Conservation (phyloP, 2,329 filamentous ascomycete genomes). For the Fusarium sp. region DNA sequence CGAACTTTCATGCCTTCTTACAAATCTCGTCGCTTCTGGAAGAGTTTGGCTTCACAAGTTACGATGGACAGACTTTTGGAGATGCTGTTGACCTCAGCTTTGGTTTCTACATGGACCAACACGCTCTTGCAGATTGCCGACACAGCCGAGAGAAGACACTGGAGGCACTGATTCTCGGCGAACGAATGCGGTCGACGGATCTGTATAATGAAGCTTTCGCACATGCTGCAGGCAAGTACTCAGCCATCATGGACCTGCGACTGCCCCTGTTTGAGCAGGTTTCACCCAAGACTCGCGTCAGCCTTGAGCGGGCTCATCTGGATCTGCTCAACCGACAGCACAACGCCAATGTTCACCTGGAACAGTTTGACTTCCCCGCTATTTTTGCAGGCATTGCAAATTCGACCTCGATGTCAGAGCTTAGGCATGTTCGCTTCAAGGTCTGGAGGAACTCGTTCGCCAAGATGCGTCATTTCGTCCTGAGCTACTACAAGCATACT, state of each 20-base stretch:
- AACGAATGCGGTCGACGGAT: slow-evolving; percentile 84
- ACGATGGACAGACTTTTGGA: slow-evolving; percentile 73
- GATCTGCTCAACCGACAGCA: slow-evolving; percentile 83
- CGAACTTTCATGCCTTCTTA: slow-evolving; percentile 69
- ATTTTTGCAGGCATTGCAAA: slow-evolving; percentile 89
- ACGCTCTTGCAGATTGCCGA: slow-evolving; percentile 84
- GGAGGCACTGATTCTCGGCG: slow-evolving; percentile 89
- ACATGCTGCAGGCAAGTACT: slow-evolving; percentile 90
- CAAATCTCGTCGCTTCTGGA: slow-evolving; percentile 68
- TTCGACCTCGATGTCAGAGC: slow-evolving; percentile 83
- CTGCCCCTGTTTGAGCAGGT: slow-evolving; percentile 81
- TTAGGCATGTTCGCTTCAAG: slow-evolving; percentile 86
- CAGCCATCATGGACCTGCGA: slow-evolving; percentile 77
- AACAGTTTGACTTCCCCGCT: slow-evolving; percentile 91
- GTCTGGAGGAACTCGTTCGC: slow-evolving; percentile 84
- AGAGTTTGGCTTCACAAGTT: slow-evolving; percentile 71
- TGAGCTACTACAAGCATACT: slow-evolving; percentile 75
- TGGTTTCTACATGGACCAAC: slow-evolving; percentile 82
- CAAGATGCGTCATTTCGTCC: slow-evolving; percentile 81
- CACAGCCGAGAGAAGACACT: slow-evolving; percentile 89
- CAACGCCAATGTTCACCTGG: slow-evolving; percentile 80
- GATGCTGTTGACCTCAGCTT: slow-evolving; percentile 76
- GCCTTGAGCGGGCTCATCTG: slow-evolving; percentile 86
- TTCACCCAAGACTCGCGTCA: slow-evolving; percentile 79
- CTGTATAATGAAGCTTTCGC: slow-evolving; percentile 94